Conservation (phyloP, 2,329 filamentous ascomycete genomes). For the Peltaster fructicola region DNA sequence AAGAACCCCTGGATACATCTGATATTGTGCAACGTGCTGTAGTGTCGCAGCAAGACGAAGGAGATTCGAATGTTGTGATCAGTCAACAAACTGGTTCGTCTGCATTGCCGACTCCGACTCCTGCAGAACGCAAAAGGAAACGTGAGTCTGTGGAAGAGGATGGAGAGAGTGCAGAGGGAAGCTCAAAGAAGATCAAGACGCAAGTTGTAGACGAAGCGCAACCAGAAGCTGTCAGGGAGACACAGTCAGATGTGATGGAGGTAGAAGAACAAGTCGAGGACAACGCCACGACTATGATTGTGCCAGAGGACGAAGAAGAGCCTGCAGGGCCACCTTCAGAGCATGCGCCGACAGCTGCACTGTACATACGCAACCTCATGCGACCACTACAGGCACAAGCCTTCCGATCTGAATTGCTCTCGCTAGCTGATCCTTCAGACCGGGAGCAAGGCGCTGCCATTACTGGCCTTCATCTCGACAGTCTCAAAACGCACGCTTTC, state of each 20-base stretch:
- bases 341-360: constrained; percentile 38
- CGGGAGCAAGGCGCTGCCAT: constrained; percentile 33
- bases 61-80: too few relatives aligned
- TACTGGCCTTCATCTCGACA: constrained; percentile 59
- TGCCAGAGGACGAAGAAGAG: neutral
- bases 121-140: too few relatives aligned
- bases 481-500: constrained; percentile 76
- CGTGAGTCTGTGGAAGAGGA: too few relatives aligned
- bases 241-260: constrained; percentile 1
- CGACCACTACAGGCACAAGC: constrained; percentile 56
- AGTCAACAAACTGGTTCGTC: too few relatives aligned
- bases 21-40: too few relatives aligned
- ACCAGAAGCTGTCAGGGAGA: too few relatives aligned
- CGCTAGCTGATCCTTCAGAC: constrained; percentile 45
- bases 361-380: constrained; percentile 87
- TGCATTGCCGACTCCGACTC: too few relatives aligned
- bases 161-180: too few relatives aligned
- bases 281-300: neutral
- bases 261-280: constrained; percentile 2
- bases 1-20: too few relatives aligned
- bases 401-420: constrained; percentile 50
- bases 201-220: too few relatives aligned
- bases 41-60: too few relatives aligned
- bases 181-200: too few relatives aligned
- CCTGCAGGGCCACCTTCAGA: constrained; percentile 20